Evolutionary conservation across 1,284 basidiomycete species (phyloP), one percentile per base, ranked within the genome.

Genomic region (Ceraceosorus guamensis): DNA sequence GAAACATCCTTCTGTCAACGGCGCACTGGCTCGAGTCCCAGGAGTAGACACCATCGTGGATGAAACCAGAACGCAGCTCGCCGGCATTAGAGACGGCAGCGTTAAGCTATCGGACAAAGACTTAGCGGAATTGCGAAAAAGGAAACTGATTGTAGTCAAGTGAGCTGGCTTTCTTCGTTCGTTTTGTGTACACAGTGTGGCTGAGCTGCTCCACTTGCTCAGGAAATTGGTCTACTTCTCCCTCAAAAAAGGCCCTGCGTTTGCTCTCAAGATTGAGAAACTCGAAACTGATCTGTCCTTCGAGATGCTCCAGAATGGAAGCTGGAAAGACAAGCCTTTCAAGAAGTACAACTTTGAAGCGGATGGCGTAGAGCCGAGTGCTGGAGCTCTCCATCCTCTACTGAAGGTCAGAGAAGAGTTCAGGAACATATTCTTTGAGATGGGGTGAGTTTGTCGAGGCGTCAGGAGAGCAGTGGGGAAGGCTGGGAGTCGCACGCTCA

Each of bases 331-430:
- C 50, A 68, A 67, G 0, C 61, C 66, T 2, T 98, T 91, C 84
- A 99, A 99, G 76, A 91, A 92, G 77, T 99, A 98, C 81, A 99
- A 99, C 79, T 98, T 98, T 73, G 90, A 96, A 70, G 93, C 95
- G 0, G 90, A 92, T 66, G 95, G 95, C 60, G 84, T 87, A 43
- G 87, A 87, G 4, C 87, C 91, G 3, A 83, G 83, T 35, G 88
- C 90, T 33, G 95, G 95, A 50, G 91, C 92, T 10, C 81, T 98
- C 35, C 95, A 98, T 78, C 95, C 93, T 5, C 82, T 99, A 33
- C 83, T 98, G 66, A 98, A 98, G 81, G 95, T 99, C 37, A 83
- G 95, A 54, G 93, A 98, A 78, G 95, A 99, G 78, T 91, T 99
- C 77, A 83, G 92, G 52, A 88, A 89, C 76, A 97, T 98, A 74